phyloP scores from a whole-genome alignment of 495 filamentous ascomycete genomes.

The Trichoderma parareesei region DNA sequence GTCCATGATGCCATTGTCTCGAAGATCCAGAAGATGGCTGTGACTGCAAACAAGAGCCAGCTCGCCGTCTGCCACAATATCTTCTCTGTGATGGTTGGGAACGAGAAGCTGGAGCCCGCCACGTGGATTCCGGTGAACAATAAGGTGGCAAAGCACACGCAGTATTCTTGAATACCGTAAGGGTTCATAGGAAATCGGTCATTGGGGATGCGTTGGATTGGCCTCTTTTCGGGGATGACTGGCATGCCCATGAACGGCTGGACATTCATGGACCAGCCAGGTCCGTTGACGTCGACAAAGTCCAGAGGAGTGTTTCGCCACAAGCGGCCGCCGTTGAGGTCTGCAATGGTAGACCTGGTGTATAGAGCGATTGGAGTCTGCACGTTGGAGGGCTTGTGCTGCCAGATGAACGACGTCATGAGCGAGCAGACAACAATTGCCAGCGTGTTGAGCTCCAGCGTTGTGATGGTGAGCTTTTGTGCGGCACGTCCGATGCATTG shows the following conservation, averaged over 20 bases:
- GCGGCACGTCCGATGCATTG: no score
- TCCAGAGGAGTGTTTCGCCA: no score
- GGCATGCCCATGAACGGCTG: slow-evolving; percentile 14
- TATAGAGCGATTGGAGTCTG: slow-evolving; percentile 11
- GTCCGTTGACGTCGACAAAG: slow-evolving; percentile 16
- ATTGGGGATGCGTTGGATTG: slow-evolving; percentile 16
- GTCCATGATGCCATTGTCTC: slow-evolving; percentile 15
- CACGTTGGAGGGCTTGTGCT: slow-evolving; percentile 1
- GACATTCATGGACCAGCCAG: slow-evolving; percentile 14
- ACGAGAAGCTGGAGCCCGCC: no score
- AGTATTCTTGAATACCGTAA: slow-evolving; percentile 13
- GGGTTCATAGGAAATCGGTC: slow-evolving; percentile 16
- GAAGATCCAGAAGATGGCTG: slow-evolving; percentile 16
- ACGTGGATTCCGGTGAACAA: slow-evolving; percentile 30
- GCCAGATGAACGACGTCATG: slow-evolving; percentile 13
- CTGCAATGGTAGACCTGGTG: slow-evolving; percentile 14
- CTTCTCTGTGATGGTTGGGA: no score
- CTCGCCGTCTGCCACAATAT: slow-evolving; percentile 23
- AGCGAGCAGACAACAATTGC: slow-evolving; percentile 14
- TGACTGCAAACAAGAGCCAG: slow-evolving; percentile 12
- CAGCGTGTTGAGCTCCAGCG: slow-evolving; percentile 15
- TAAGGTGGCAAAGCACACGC: slow-evolving; percentile 13
- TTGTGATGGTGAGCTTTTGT: slow-evolving; percentile 14
- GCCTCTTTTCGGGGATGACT: slow-evolving; percentile 12
- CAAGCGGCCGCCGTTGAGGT: no score